A percentile compares a stretch with the other conserved stretches of the same genome.
Evolutionary conservation across 2,329 filamentous ascomycete genomes (phyloP).

Genomic region (Immersiporthe knoxdaviesiana): DNA sequence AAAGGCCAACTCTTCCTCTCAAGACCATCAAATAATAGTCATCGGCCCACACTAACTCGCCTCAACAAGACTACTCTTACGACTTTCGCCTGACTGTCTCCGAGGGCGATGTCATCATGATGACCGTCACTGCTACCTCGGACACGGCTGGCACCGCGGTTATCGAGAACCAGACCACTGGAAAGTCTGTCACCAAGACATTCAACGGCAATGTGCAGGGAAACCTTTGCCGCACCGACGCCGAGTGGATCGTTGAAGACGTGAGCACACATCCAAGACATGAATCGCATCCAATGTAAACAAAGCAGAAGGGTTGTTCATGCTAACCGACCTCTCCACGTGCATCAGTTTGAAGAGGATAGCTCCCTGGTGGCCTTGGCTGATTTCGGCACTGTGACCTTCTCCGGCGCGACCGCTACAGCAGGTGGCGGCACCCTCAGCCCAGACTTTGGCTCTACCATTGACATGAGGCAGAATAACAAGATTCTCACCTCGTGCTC

Average conservation of each 20-base stretch:
- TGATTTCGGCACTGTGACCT: slow-evolving; percentile 49
- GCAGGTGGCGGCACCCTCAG: slow-evolving; percentile 38
- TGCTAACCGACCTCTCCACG: not conserved
- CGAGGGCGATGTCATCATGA: slow-evolving; percentile 25
- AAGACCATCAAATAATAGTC: not conserved
- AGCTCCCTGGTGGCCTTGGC: slow-evolving; percentile 45
- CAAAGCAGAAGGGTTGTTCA: not conserved
- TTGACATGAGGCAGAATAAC: slow-evolving; percentile 20
- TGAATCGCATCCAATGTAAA: no score
- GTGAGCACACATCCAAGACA: not conserved
- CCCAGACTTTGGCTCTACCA: slow-evolving; percentile 45
- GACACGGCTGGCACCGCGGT: slow-evolving; percentile 45
- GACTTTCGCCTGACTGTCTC: slow-evolving; percentile 16
- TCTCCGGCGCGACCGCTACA: slow-evolving; percentile 41
- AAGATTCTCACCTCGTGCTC: slow-evolving; percentile 16
- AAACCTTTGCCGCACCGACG: slow-evolving; percentile 45
- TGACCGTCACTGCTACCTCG: slow-evolving; percentile 40
- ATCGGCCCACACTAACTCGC: not conserved
- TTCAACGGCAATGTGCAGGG: slow-evolving; percentile 41
- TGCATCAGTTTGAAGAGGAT: slow-evolving; percentile 41
- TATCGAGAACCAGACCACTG: slow-evolving; percentile 53
- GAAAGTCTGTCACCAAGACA: slow-evolving; percentile 52
- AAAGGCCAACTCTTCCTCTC: no score
- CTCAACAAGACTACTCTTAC: slow-evolving; percentile 44
- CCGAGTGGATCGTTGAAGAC: slow-evolving; percentile 65